Evolutionary conservation across 441 rosid species (phyloP), one percentile per base, ranked within the genome.

Genomic region (Mallotus japonicus): DNA sequence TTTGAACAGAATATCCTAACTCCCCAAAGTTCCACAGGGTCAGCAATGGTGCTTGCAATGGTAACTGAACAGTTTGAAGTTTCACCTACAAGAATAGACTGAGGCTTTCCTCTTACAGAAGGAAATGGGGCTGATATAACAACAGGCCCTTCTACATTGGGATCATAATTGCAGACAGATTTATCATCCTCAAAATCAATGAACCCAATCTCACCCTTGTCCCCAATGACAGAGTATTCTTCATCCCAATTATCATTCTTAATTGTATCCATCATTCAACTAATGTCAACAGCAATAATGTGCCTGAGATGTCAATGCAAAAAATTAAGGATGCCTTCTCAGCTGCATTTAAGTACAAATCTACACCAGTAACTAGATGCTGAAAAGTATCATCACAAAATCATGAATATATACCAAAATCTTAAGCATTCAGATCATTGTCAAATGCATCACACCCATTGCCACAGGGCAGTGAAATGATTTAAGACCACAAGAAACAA

Each of bases 11-110:
- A 84, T 51, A 87, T 85, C 62, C 64, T 74, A 55, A 84, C 78
- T 28, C 81, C 83, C 91, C 89, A 85, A 32, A 85, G 78, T n/a
- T 85, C 85, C 16, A 87, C 79, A 0, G 83, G 73, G 19, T 85
- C 88, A 49, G 24, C 56, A 19, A 82, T 74, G 14, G 75, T 71
- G 77, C 85, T 87, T 53, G 64, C 62, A n/a, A 87, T 42, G 2
- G 88, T 84, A 63, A 85, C 72, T 2, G 81, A 68, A 63, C 77
- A 76, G 60, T 73, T 78, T 10, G 87, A 76, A 55, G 79, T 81
- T 73, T 85, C 77, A 24, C 84, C 88, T 10, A 80, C 60, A 17
- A 77, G 50, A 76, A 83, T 46, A 47, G 86, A 80, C 28, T 75
- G 89, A 57, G 86, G 89, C 80, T 78, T 85, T 67, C 86, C 83